A percentile compares a stretch with the other conserved stretches of the same genome.
Evolutionary conservation across 1,284 basidiomycete species (phyloP).

Genomic region (Tylopilus orsonianus): DNA sequence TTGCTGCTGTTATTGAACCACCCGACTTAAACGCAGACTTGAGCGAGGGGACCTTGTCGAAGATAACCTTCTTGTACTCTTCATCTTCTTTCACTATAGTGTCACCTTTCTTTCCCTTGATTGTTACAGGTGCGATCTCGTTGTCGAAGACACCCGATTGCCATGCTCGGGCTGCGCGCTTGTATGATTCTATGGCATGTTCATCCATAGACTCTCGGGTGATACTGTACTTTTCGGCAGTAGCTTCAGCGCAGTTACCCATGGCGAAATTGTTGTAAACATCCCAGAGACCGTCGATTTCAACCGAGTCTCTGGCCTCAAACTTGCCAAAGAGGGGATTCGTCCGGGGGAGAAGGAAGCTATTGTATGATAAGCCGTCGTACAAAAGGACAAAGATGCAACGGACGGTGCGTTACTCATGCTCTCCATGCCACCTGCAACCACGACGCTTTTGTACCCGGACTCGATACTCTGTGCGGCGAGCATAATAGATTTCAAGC

Average conservation of each 20-base stretch:
- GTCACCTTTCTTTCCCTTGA: slow-evolving; percentile 95
- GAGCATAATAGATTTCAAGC: slow-evolving; percentile 92
- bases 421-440: slow-evolving; percentile 96
- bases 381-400: background rate
- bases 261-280: slow-evolving; percentile 95
- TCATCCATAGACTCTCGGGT: slow-evolving; percentile 85
- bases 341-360: slow-evolving; percentile 89
- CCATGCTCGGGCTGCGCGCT: slow-evolving; percentile 91
- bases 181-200: slow-evolving; percentile 93
- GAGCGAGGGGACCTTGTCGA: slow-evolving; percentile 87
- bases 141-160: slow-evolving; percentile 79
- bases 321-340: slow-evolving; percentile 91
- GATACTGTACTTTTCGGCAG: slow-evolving; percentile 85
- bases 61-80: slow-evolving; percentile 95
- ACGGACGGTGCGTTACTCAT: slow-evolving; percentile 95
- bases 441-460: slow-evolving; percentile 85
- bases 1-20: slow-evolving; percentile 93
- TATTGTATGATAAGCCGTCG: slow-evolving; percentile 36
- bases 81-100: slow-evolving; percentile 91
- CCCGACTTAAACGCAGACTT: slow-evolving; percentile 87
- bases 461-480: slow-evolving; percentile 88
- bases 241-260: slow-evolving; percentile 92
- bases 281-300: slow-evolving; percentile 94
- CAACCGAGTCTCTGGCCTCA: slow-evolving; percentile 83
- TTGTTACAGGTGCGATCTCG: slow-evolving; percentile 91